Percentiles rank a stretch among this genome's conserved stretches.
Conservation (phyloP, 257 asterid genomes). For the Capsicum baccatum region DNA sequence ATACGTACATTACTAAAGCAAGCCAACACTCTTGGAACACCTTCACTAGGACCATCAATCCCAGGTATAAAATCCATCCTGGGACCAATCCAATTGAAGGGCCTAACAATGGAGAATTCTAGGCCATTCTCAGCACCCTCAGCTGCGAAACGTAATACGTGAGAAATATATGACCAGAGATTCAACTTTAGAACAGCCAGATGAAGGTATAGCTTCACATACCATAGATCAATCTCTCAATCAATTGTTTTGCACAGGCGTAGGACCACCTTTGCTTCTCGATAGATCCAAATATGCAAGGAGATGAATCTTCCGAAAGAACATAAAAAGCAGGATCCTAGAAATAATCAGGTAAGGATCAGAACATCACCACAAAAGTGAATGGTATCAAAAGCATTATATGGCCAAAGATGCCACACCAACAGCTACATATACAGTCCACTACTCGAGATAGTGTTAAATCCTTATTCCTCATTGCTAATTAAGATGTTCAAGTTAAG, state of each 20-base stretch:
- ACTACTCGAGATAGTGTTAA: neutral
- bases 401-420: constrained; percentile 2
- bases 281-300: constrained; percentile 94
- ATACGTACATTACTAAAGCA: constrained; percentile 83
- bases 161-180: constrained; percentile 29
- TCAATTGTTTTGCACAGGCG: constrained; percentile 94
- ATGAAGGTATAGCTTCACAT: constrained; percentile 41
- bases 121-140: constrained; percentile 99
- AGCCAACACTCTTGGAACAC: constrained; percentile 96
- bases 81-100: constrained; percentile 99
- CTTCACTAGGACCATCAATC: constrained; percentile 96
- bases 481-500: neutral
- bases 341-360: neutral
- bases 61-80: constrained; percentile 99
- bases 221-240: constrained; percentile 97
- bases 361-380: neutral
- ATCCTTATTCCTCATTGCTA: neutral
- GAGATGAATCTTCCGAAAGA: constrained; percentile 81
- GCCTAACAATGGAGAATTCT: constrained; percentile 92
- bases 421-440: neutral
- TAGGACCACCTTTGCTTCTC: constrained; percentile 99
- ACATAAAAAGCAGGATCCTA: constrained; percentile 85
- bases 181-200: constrained; percentile 31
- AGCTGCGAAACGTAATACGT: constrained; percentile 55
- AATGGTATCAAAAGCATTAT: neutral